Base-by-base conservation (phyloP, 495 filamentous ascomycete genomes). In the Parachaetomium inaequale region DNA sequence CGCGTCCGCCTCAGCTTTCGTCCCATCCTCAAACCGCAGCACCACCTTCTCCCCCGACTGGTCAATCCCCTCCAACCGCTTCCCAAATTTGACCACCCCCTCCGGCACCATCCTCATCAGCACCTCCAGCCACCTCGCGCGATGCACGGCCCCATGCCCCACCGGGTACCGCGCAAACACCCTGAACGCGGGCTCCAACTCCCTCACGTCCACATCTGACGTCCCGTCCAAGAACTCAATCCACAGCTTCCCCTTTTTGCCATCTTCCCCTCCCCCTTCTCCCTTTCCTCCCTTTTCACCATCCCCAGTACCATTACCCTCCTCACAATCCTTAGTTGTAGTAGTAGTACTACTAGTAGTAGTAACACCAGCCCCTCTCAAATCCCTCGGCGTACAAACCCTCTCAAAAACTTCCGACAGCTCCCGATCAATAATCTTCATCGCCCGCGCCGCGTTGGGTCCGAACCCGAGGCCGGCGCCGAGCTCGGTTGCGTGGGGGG, bases 401-500 rank as follows among this genome's bases (percentile, higher is more conserved):
- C 56, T 58, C 34, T 69, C 58, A 26, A 68, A 72, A 0, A 40
- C 28, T 3, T 46, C 55, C 1, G 21, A 46, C 15, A 68, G 15
- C 2, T n/a, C 17, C 21, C 38, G 49, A 32, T 62, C 65, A 46
- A 61, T 45, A 6, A 81, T 42, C 6, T 68, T 65, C 79, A 88
- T 84, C 0, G 85, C 85, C 2, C 77, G 72, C 6, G 80, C 72
- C 7, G 85, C 77, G 67, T 88, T 88, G 36, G 84, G 80, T 0
- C 81, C 81, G 40, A 88, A 81, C 12, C 77, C 80, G 4, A 89
- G 78, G 12, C 86, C 87, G 2, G 86, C 87, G 29, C 87, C 87
- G 4, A 89, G 80, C 62, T 84, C 82, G 1, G 72, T 72, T 42
- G 86, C 82, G 0, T 64, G 63, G 6, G 67, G 53, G 0, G 78